Percentiles rank a stretch among this genome's conserved stretches.
phyloP scores from a whole-genome alignment of 768 basidiomycete species.

The Hysterangium stoloniferum region DNA sequence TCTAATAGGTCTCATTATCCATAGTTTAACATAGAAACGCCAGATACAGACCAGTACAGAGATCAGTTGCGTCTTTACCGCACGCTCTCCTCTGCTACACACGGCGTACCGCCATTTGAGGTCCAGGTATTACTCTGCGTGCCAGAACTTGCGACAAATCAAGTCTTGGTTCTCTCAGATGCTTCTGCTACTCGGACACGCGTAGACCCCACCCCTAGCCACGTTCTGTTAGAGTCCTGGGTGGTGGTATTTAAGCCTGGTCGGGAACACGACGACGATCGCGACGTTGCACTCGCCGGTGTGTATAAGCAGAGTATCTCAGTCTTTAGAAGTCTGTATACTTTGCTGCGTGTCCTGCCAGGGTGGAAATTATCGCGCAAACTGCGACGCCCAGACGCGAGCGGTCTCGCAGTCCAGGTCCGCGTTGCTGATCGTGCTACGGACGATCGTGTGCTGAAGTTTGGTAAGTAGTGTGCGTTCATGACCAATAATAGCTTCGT shows the following conservation, averaged over 20 bases:
- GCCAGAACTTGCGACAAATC: slow-evolving; percentile 60
- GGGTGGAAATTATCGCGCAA: slow-evolving; percentile 68
- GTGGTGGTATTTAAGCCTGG: slow-evolving; percentile 37
- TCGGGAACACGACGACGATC: slow-evolving; percentile 6
- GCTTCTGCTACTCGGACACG: slow-evolving; percentile 47
- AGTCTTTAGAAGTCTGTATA: slow-evolving; percentile 71
- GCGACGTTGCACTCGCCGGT: slow-evolving; percentile 58
- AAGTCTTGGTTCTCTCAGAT: slow-evolving; percentile 61
- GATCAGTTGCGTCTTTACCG: slow-evolving; percentile 56
- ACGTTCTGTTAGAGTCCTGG: slow-evolving; percentile 71
- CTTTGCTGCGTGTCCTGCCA: slow-evolving; percentile 64
- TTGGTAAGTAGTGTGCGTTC: not conserved
- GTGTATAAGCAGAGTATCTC: slow-evolving; percentile 84
- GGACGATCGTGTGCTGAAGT: slow-evolving; percentile 16
- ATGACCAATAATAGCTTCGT: slow-evolving; percentile 3
- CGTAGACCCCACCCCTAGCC: slow-evolving; percentile 60
- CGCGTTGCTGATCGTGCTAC: slow-evolving; percentile 23
- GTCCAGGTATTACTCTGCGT: slow-evolving; percentile 64
- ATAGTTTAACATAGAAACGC: slow-evolving; percentile 79
- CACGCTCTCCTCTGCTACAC: slow-evolving; percentile 39
- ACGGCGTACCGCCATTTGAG: slow-evolving; percentile 41
- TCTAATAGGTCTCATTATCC: slow-evolving; percentile 8
- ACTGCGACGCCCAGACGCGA: slow-evolving; percentile 38
- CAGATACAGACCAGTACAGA: slow-evolving; percentile 61
- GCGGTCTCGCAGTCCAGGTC: slow-evolving; percentile 42